phyloP scores from a whole-genome alignment of 1,284 basidiomycete genomes.

The Fomes fomentarius region DNA sequence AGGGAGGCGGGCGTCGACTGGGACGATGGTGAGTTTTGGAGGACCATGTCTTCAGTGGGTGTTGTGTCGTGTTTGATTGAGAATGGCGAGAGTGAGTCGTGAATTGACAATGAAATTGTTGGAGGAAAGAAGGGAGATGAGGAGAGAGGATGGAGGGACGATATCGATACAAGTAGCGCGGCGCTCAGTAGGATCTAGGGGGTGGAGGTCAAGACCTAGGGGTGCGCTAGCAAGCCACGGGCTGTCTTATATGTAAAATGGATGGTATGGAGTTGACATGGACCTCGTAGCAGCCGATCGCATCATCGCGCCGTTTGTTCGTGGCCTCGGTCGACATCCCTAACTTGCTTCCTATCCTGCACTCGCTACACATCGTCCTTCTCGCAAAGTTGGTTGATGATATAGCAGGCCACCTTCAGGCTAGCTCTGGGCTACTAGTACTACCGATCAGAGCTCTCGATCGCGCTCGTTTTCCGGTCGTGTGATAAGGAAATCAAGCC shows the following conservation, averaged over 20 bases:
- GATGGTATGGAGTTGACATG: too few relatives aligned
- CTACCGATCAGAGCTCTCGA: neutral
- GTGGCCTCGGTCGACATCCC: neutral
- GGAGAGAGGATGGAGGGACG: neutral
- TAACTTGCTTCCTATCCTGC: too few relatives aligned
- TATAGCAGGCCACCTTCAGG: too few relatives aligned
- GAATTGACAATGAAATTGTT: neutral
- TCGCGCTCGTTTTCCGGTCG: constrained; percentile 1
- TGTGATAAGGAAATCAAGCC: neutral
- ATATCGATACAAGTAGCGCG: constrained; percentile 1
- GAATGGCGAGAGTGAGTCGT: too few relatives aligned
- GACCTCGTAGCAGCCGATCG: too few relatives aligned
- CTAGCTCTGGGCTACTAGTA: too few relatives aligned
- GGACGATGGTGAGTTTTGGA: constrained; percentile 32
- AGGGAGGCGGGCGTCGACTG: constrained; percentile 44
- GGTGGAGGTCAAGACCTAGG: too few relatives aligned
- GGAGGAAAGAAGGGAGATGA: neutral
- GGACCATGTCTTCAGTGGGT: constrained; percentile 20
- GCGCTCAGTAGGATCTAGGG: neutral
- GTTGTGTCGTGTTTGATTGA: too few relatives aligned
- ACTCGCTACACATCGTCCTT: too few relatives aligned
- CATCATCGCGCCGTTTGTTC: neutral
- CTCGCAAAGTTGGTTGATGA: too few relatives aligned
- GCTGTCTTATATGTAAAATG: too few relatives aligned
- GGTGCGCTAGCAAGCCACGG: too few relatives aligned